A percentile compares a stretch with the other conserved stretches of the same genome.
phyloP scores from a whole-genome alignment of 129 eudicot species.

The Chrysanthemum seticuspe region DNA sequence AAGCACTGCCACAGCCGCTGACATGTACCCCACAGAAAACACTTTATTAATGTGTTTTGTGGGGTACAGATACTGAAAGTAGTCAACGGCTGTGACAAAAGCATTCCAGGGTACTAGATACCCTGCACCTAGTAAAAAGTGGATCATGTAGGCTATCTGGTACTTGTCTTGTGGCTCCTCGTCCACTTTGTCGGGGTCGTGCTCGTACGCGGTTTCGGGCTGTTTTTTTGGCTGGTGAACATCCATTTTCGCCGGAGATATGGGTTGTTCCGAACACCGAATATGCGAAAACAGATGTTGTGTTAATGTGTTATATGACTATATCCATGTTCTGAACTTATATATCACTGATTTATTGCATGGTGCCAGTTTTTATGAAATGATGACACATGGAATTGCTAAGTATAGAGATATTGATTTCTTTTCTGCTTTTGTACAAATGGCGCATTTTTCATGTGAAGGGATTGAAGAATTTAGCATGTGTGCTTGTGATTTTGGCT shows the following conservation, averaged over 20 bases:
- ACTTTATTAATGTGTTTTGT: constrained; percentile 34
- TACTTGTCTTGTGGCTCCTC: constrained; percentile 29
- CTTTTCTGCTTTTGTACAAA: neutral
- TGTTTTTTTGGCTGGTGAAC: neutral
- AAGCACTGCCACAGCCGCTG: constrained; percentile 25
- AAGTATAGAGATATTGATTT: neutral
- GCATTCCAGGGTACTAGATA: constrained; percentile 43
- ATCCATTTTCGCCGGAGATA: constrained; percentile 6
- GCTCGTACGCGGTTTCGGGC: neutral
- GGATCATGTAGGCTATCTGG: constrained; percentile 37
- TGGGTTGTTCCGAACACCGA: too few relatives aligned
- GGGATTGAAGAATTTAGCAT: neutral
- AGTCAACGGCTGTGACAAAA: constrained; percentile 46
- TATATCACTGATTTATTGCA: neutral
- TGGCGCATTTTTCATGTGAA: neutral
- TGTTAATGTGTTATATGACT: too few relatives aligned
- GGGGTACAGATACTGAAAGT: constrained; percentile 40
- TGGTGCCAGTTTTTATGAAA: neutral
- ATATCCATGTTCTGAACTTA: neutral
- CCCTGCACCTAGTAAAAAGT: constrained; percentile 43
- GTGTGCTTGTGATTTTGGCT: neutral
- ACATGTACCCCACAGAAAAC: constrained; percentile 35
- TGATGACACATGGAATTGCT: neutral
- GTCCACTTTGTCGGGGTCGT: neutral
- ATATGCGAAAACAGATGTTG: too few relatives aligned